Percentiles rank a stretch among this genome's conserved stretches.
Evolutionary conservation across 1,139 yeast species (phyloP).

Genomic region (Pichia sp.): DNA sequence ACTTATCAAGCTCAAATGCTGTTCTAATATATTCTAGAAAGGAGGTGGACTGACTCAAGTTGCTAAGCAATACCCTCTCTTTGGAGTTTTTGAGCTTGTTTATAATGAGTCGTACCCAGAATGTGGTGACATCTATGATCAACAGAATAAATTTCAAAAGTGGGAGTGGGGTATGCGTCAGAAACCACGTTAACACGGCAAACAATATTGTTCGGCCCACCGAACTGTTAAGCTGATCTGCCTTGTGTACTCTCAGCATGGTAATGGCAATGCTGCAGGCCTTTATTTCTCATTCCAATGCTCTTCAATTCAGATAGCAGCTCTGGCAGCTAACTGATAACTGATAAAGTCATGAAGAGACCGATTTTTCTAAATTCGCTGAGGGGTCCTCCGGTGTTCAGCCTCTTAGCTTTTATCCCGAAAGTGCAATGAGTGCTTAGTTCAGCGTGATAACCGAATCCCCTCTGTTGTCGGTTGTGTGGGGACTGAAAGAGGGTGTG

Average conservation of each 20-base stretch:
- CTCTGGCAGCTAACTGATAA: too few species aligned
- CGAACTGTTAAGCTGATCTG: constrained; percentile 6
- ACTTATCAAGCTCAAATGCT: constrained; percentile 54
- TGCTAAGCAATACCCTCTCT: constrained; percentile 30
- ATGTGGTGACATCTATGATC: constrained; percentile 14
- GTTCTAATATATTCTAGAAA: constrained; percentile 57
- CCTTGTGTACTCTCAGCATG: constrained; percentile 9
- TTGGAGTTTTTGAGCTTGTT: constrained; percentile 28
- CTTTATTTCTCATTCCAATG: too few species aligned
- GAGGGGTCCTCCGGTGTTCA: too few species aligned
- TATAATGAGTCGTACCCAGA: constrained; percentile 18
- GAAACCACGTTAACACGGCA: constrained; percentile 7
- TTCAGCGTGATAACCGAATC: too few species aligned
- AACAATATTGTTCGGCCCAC: constrained; percentile 5
- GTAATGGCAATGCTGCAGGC: too few species aligned
- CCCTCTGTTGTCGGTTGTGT: too few species aligned
- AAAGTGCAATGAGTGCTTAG: too few species aligned
- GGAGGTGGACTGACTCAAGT: constrained; percentile 36
- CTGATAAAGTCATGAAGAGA: too few species aligned
- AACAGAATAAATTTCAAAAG: constrained; percentile 11
- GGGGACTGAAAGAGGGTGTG: too few species aligned
- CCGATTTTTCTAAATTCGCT: too few species aligned
- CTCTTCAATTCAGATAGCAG: too few species aligned
- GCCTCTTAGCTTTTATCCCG: too few species aligned
- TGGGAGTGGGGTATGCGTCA: constrained; percentile 15